These are phyloP conservation scores for Echinosophora koreensis DNA, from an alignment of 306 rosid genomes.

Conservation along the genomic window DNA sequence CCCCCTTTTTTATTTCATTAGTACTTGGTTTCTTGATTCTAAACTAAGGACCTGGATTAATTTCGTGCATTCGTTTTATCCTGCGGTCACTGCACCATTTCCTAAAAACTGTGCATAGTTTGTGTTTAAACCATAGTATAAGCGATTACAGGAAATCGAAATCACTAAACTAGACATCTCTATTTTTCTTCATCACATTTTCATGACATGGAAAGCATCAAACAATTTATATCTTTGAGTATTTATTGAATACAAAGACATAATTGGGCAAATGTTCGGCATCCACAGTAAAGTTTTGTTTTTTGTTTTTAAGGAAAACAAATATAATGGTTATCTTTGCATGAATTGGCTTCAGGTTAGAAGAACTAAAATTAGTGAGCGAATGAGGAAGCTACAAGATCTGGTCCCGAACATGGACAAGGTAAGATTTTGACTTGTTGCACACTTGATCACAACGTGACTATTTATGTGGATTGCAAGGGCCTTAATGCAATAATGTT, in stretches of 20 bases:
- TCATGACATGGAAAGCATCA: slow-evolving; percentile 29
- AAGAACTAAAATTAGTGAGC: slow-evolving; percentile 94
- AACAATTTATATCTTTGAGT: neutral
- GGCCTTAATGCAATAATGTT: slow-evolving; percentile 15
- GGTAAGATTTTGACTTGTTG: slow-evolving; percentile 55
- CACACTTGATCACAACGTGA: slow-evolving; percentile 8
- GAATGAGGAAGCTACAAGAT: slow-evolving; percentile 97
- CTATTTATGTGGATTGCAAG: slow-evolving; percentile 6
- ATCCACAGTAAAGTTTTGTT: neutral
- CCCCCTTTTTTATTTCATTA: neutral
- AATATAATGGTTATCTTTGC: slow-evolving; percentile 8
- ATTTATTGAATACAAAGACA: slow-evolving; percentile 7
- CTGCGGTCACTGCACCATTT: too few species aligned
- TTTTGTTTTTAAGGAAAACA: neutral
- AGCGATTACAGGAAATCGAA: too few species aligned
- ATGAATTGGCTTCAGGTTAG: slow-evolving; percentile 68
- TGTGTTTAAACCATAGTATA: too few species aligned
- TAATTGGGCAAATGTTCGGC: slow-evolving; percentile 15
- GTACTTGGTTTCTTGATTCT: slow-evolving; percentile 22
- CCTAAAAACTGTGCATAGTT: too few species aligned
- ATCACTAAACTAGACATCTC: neutral
- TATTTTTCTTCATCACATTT: neutral
- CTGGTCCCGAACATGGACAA: slow-evolving; percentile 99
- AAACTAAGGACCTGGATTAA: neutral
- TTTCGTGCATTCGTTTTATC: too few species aligned